Evolutionary conservation across 805 yeast species (phyloP).

Genomic region (Metschnikowia dekortorum): DNA sequence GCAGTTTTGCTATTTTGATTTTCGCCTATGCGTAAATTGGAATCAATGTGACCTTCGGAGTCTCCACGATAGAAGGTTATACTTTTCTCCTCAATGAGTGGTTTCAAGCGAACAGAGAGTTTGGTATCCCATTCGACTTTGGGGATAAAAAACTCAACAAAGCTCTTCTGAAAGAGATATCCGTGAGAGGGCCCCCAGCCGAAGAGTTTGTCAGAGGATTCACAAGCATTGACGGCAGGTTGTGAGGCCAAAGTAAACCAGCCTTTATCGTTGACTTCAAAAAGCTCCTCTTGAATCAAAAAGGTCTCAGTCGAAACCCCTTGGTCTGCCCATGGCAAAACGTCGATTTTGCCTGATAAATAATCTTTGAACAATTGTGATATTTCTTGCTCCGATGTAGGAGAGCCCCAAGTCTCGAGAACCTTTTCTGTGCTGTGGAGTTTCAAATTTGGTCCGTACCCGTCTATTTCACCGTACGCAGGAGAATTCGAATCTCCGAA

Average conservation of each 20-base stretch:
- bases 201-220: slow-evolving; percentile 77
- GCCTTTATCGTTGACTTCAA: slow-evolving; percentile 68
- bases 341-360: slow-evolving; percentile 67
- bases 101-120: slow-evolving; percentile 49
- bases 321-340: slow-evolving; percentile 89
- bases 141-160: slow-evolving; percentile 77
- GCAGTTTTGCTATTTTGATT: slow-evolving; percentile 55
- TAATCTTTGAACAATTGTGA: slow-evolving; percentile 65
- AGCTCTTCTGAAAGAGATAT: slow-evolving; percentile 84
- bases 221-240: slow-evolving; percentile 82
- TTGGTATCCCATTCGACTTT: slow-evolving; percentile 60
- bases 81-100: slow-evolving; percentile 32
- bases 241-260: slow-evolving; percentile 91
- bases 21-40: slow-evolving; percentile 50
- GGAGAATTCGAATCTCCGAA: slow-evolving; percentile 94
- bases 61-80: slow-evolving; percentile 78
- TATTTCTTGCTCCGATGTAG: slow-evolving; percentile 56
- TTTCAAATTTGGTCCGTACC: slow-evolving; percentile 90
- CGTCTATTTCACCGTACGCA: slow-evolving; percentile 97
- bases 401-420: slow-evolving; percentile 74
- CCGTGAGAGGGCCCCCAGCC: slow-evolving; percentile 99
- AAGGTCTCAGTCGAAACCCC: slow-evolving; percentile 88
- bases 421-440: slow-evolving; percentile 62
- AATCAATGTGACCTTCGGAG: slow-evolving; percentile 48
- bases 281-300: slow-evolving; percentile 84